Conservation (phyloP, 1,284 basidiomycete species). For the Heterobasidion parviporum region DNA sequence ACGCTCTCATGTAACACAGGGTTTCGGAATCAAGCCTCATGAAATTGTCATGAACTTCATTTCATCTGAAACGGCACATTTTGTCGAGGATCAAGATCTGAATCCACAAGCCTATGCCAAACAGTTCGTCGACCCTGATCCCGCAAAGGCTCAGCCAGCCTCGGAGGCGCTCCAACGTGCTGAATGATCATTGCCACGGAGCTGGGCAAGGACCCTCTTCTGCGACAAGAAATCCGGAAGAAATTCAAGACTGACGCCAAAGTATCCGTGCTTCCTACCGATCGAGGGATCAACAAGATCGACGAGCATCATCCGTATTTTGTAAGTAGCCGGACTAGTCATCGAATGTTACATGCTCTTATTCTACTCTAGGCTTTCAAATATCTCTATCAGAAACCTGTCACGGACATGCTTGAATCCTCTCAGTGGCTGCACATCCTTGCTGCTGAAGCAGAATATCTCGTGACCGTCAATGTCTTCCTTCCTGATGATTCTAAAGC, state of each 20-base stretch:
- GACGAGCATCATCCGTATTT: constrained; percentile 86
- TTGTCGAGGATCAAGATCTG: constrained; percentile 74
- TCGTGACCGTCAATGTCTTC: constrained; percentile 73
- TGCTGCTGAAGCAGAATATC: constrained; percentile 81
- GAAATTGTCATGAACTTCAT: constrained; percentile 79
- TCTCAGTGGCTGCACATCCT: constrained; percentile 91
- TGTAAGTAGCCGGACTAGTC: constrained; percentile 42
- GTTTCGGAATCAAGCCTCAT: constrained; percentile 72
- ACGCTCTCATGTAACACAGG: constrained; percentile 30
- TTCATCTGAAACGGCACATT: constrained; percentile 47
- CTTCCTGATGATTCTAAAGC: constrained; percentile 58
- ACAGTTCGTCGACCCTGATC: constrained; percentile 66
- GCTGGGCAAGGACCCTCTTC: constrained; percentile 86
- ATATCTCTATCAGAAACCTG: constrained; percentile 82
- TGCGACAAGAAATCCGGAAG: constrained; percentile 76
- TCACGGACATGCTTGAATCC: constrained; percentile 61
- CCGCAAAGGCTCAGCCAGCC: constrained; percentile 41
- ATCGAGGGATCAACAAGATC: constrained; percentile 86
- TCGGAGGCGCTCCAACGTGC: constrained; percentile 69
- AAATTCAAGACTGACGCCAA: constrained; percentile 72
- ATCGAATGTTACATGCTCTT: background rate
- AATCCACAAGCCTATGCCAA: constrained; percentile 70
- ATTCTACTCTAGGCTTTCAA: constrained; percentile 75
- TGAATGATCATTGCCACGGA: constrained; percentile 84
- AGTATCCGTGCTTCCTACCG: constrained; percentile 85